Evolutionary conservation across 75 land plant species (phyloP).

Genomic region (Pinus tabuliformis): DNA sequence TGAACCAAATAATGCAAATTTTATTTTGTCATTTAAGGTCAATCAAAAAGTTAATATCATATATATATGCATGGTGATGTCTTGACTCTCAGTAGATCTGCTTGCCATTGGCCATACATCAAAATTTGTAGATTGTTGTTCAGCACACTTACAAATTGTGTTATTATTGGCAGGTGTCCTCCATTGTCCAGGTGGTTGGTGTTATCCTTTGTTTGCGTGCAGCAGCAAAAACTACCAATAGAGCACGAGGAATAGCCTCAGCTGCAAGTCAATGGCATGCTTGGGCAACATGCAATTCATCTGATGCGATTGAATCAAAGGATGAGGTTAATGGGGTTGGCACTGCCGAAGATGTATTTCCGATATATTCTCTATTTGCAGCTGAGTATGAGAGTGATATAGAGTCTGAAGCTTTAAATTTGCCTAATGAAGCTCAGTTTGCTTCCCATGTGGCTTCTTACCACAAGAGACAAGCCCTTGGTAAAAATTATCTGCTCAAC

Average conservation of each 20-base stretch:
- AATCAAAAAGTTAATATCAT: neutral
- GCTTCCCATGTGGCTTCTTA: slow-evolving; percentile 50
- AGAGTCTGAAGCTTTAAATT: slow-evolving; percentile 34
- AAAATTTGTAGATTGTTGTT: neutral
- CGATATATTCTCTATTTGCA: neutral
- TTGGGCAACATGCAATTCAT: slow-evolving; percentile 51
- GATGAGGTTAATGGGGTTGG: slow-evolving; percentile 11
- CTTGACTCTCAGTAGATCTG: neutral
- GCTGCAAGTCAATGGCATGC: slow-evolving; percentile 93
- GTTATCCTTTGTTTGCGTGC: slow-evolving; percentile 68
- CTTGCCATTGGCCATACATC: neutral
- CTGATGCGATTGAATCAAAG: slow-evolving; percentile 23
- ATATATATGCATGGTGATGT: neutral
- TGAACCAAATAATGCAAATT: neutral
- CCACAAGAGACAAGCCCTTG: slow-evolving; percentile 81
- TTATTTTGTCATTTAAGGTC: neutral
- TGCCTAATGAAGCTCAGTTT: slow-evolving; percentile 30
- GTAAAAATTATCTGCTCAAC: slow-evolving; percentile 25
- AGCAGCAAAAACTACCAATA: slow-evolving; percentile 85
- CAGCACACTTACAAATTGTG: neutral
- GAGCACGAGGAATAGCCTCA: slow-evolving; percentile 78
- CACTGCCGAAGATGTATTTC: slow-evolving; percentile 15
- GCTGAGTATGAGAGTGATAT: slow-evolving; percentile 65
- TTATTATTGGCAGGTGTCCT: slow-evolving; percentile 45
- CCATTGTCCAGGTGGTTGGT: slow-evolving; percentile 68